Conservation (phyloP, 1,284 basidiomycete genomes). For the Marasmius fiardii region DNA sequence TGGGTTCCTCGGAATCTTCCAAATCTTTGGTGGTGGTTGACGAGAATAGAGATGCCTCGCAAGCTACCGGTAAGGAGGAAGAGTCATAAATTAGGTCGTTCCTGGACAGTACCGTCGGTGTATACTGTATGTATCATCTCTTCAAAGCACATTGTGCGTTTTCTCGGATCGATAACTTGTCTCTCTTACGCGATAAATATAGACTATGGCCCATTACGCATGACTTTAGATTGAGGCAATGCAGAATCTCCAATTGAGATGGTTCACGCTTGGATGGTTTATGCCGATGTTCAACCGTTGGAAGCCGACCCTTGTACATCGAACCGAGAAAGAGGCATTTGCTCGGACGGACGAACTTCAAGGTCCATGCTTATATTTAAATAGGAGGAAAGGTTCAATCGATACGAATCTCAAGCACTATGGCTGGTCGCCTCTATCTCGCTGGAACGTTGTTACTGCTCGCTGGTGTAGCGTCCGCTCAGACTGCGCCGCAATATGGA, state of each 20-base stretch:
- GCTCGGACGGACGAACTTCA: constrained; percentile 23
- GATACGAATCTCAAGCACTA: constrained; percentile 7
- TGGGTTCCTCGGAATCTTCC: constrained; percentile 11
- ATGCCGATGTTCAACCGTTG: not conserved
- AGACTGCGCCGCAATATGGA: constrained; percentile 25
- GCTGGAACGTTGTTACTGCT: constrained; percentile 16
- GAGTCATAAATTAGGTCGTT: not conserved
- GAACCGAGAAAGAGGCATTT: constrained; percentile 33
- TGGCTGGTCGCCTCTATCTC: constrained; percentile 13
- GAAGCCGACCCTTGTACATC: constrained; percentile 2
- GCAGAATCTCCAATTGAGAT: not conserved
- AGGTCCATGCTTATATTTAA: too few relatives aligned
- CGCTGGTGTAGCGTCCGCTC: constrained; percentile 14
- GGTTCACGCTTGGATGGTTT: not conserved
- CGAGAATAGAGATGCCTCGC: not conserved
- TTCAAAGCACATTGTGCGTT: too few relatives aligned
- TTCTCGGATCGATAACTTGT: too few relatives aligned
- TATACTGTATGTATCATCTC: too few relatives aligned
- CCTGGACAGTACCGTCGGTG: too few relatives aligned
- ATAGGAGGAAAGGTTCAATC: not conserved
- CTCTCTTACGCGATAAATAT: too few relatives aligned
- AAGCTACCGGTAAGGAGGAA: not conserved
- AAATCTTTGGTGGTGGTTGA: constrained; percentile 5
- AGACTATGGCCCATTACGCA: not conserved
- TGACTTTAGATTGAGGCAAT: not conserved